Base-by-base conservation (phyloP, 2,329 filamentous ascomycete genomes). In the Verticillium klebahnii region DNA sequence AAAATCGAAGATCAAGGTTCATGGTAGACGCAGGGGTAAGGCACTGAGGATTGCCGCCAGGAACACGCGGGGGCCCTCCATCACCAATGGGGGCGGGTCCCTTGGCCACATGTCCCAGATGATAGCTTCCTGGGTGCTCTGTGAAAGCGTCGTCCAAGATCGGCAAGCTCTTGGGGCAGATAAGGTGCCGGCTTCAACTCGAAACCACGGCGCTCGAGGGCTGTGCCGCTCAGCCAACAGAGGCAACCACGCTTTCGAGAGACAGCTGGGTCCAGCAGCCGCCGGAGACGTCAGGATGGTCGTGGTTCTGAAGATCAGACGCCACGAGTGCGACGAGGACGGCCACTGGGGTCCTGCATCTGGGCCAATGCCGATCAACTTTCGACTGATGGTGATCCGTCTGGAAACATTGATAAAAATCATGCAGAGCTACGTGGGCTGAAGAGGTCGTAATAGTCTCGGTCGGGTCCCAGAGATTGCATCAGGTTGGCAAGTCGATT, bases 51-150 rank as follows among this genome's bases (percentile, higher is more conserved):
- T 54, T 54, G 37, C 45, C 45, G 19, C 45, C 12, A 19, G n/a
- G 45, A 52, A 52, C 45, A 52, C 39, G 57, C 57, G 57, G 40
- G 57, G 40, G 25, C 2, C 25, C 9, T 32, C 57, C 23, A 55
- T 59, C 58, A 59, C 58, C 58, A 59, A 59, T 59, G 40, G 45
- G 58, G 58, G 40, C 58, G 40, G 29, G 39, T 59, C 31, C 15
- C 45, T 55, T 59, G 58, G 45, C 58, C 58, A 59, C 58, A 59
- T 59, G 58, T 45, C n/a, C 31, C 25, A 31, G 57, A 31, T 39
- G 57, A 58, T 58, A 58, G 57, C 37, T 58, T 40, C 25, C 32
- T n/a, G 36, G 37, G 19, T 31, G 57, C 39, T 31, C 25, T 32
- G 15, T 8, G 45, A 52, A 2, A 52, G 11, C 45, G 23, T 19